Evolutionary conservation across 192 early-diverging fungal genomes (phyloP).

Genomic region (Coemansia sp.): DNA sequence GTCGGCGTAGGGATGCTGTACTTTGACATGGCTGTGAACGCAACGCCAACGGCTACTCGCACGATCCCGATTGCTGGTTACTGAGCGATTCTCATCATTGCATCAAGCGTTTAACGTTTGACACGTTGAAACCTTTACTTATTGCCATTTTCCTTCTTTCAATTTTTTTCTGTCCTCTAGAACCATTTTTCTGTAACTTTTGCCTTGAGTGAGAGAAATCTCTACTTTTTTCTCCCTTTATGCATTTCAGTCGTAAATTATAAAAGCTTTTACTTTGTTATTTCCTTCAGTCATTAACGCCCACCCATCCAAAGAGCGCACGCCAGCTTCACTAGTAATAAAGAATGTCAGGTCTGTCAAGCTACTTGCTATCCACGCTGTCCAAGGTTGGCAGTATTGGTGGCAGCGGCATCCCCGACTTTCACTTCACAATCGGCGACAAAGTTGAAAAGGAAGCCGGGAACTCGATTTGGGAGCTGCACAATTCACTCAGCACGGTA

Average conservation of each 20-base stretch:
- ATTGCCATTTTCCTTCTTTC: no score
- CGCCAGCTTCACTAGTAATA: no score
- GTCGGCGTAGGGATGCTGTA: no score
- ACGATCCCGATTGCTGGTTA: constrained; percentile 32
- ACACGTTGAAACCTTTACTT: no score
- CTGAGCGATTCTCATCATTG: background rate
- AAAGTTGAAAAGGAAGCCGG: constrained; percentile 60
- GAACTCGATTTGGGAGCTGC: constrained; percentile 64
- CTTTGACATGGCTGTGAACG: constrained; percentile 34
- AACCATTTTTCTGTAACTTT: no score
- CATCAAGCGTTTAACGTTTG: background rate
- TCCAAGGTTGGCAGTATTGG: constrained; percentile 44
- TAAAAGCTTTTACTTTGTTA: background rate
- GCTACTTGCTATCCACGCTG: constrained; percentile 46
- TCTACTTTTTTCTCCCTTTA: no score
- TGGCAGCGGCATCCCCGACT: constrained; percentile 62
- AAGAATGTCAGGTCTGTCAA: constrained; percentile 41
- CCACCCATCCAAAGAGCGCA: no score
- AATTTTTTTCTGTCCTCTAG: no score
- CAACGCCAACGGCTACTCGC: constrained; percentile 42
- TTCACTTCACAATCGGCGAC: constrained; percentile 69
- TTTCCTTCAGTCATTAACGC: background rate
- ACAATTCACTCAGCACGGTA: constrained; percentile 32
- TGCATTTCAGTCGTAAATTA: background rate
- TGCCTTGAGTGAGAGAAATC: no score